phyloP scores from a whole-genome alignment of 768 basidiomycete species.

The Hemileccinum rubropunctum region DNA sequence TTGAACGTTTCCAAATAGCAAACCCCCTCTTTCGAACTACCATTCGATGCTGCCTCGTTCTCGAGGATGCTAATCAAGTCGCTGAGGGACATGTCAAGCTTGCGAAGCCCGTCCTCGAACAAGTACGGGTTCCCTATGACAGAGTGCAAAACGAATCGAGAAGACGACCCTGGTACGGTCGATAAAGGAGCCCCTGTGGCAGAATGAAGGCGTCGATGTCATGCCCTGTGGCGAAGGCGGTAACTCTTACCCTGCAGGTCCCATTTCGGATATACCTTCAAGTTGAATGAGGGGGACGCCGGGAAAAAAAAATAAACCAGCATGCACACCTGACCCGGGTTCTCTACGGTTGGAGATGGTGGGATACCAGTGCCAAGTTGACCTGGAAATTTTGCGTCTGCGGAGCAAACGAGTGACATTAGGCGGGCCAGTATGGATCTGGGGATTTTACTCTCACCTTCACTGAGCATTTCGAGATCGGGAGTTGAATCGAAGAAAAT shows the following conservation, averaged over 20 bases:
- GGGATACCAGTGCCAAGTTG: not conserved
- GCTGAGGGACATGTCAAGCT: conserved; percentile 45
- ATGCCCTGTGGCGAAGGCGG: not conserved
- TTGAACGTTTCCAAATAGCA: conserved; percentile 7
- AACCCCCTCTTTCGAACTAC: conserved; percentile 32
- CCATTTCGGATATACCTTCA: conserved; percentile 44
- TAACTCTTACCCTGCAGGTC: conserved; percentile 3
- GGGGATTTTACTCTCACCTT: conserved; percentile 21
- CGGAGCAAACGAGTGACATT: not conserved
- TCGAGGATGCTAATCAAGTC: conserved; percentile 42
- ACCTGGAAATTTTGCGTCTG: not conserved
- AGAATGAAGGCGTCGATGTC: not conserved
- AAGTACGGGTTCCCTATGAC: conserved; percentile 48
- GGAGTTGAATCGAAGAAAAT: too few relatives aligned
- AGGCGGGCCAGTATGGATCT: not conserved
- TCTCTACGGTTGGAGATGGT: conserved; percentile 29
- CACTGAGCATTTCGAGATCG: conserved; percentile 15
- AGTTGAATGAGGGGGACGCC: not conserved
- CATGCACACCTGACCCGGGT: conserved; percentile 41
- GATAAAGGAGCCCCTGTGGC: conserved; percentile 21
- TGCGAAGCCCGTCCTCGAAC: conserved; percentile 40
- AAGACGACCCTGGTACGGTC: conserved; percentile 21
- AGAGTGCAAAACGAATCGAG: conserved; percentile 15
- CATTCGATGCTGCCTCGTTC: conserved; percentile 39
- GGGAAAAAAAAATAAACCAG: not conserved